phyloP scores from a whole-genome alignment of 2,329 filamentous ascomycete genomes.

The Verticillium klebahnii region DNA sequence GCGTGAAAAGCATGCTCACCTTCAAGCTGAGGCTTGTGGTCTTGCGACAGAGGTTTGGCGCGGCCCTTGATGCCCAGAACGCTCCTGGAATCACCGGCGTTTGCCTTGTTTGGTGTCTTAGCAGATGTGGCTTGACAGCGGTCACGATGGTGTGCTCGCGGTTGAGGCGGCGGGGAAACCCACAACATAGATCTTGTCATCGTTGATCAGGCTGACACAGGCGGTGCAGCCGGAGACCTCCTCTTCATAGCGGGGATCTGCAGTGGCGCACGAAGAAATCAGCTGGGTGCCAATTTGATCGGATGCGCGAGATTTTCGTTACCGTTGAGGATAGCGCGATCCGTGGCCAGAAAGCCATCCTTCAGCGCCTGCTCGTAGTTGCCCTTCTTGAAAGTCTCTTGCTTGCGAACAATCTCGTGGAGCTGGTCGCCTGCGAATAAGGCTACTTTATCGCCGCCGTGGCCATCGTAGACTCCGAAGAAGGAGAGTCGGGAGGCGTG shows the following conservation, averaged over 20 bases:
- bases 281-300: neutral
- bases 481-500: conserved; percentile 78
- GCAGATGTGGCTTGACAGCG: conserved; percentile 3
- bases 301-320: conserved; percentile 21
- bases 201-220: conserved; percentile 82
- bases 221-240: conserved; percentile 98
- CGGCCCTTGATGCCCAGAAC: conserved; percentile 95
- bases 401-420: conserved; percentile 90
- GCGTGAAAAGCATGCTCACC: conserved; percentile 45
- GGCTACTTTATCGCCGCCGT: conserved; percentile 95
- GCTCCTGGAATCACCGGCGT: conserved; percentile 92
- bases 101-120: conserved; percentile 61
- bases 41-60: conserved; percentile 96
- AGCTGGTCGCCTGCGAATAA: conserved; percentile 89
- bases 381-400: conserved; percentile 86
- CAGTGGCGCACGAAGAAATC: neutral
- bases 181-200: conserved; percentile 93
- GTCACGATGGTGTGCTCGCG: neutral
- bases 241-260: conserved; percentile 95
- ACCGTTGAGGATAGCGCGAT: conserved; percentile 95
- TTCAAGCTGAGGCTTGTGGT: conserved; percentile 99
- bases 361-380: conserved; percentile 95
- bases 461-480: conserved; percentile 97
- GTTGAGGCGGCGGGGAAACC: conserved; percentile 34
- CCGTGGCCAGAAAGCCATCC: conserved; percentile 94